Base-by-base conservation (phyloP, 2,329 filamentous ascomycete genomes). In the Cladosporium austrohemisphaericum region DNA sequence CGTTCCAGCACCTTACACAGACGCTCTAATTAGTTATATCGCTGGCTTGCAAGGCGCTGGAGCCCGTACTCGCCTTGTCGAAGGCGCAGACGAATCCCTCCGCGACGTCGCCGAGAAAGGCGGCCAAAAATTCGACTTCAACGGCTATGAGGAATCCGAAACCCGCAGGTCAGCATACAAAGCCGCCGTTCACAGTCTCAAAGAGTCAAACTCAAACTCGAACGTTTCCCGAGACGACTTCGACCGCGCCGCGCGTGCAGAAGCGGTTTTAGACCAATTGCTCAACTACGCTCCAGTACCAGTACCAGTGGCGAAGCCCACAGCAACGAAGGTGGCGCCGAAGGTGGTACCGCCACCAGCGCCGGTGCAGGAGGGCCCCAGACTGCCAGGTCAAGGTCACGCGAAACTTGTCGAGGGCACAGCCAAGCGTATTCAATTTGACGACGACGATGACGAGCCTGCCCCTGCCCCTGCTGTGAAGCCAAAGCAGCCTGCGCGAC, bases 11-110 rank as follows among this genome's bases (percentile, higher is more conserved):
- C 72, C 78, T 52, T 80, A 92, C 68, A 83, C 88, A 51, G 71
- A 79, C 38, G 76, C 82, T 18, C 81, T 96, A 33, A 80, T 85
- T 63, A 76, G 81, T 44, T 97, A 96, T 70, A 80, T 96, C 56
- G 75, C 79, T 51, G 88, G 89, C 43, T 71, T 96, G 49, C 84
- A 91, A 71, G 87, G 90, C 29, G 80, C 79, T 53, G 83, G 83
- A 5, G 81, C 88, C 3, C 67, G 71, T 48, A 79, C 82, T 49
- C 76, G 88, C 49, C 70, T 95, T 54, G 76, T 76, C 31, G 77
- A 88, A 59, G 74, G 79, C 49, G 88, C 88, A 19, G 72, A 80
- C 52, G 77, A 83, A 44, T 69, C 84, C 41, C 75, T 83, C 56
- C 71, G 76, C 48, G 74, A 76, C 57, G 44, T 84, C 59, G 74